Conservation (phyloP, 2,329 filamentous ascomycete genomes). For the Alternaria hordeiaustralica region DNA sequence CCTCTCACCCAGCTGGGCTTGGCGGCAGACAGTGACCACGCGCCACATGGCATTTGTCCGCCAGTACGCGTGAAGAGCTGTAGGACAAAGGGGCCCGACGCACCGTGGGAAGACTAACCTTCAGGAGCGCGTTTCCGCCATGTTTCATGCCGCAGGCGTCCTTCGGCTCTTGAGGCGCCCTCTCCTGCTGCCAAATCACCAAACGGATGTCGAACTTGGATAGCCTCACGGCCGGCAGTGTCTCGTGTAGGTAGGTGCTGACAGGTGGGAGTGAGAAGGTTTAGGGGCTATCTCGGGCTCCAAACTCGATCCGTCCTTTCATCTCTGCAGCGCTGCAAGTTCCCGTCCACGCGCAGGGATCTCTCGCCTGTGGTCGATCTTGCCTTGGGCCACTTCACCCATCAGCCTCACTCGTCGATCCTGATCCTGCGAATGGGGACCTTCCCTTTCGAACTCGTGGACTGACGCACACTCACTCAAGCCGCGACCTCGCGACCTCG, state of each 20-base stretch:
- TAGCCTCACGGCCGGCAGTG: slow-evolving; percentile 27
- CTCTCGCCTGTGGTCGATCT: slow-evolving; percentile 17
- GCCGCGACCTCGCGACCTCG: slow-evolving; percentile 3
- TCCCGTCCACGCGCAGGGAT: slow-evolving; percentile 27
- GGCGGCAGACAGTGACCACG: slow-evolving; percentile 19
- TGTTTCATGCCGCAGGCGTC: slow-evolving; percentile 42
- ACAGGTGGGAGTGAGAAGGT: slow-evolving; percentile 7
- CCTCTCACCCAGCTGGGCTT: slow-evolving; percentile 29
- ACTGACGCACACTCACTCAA: slow-evolving; percentile 4
- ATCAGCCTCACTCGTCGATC: slow-evolving; percentile 49
- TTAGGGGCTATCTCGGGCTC: slow-evolving; percentile 43
- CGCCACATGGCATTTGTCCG: slow-evolving; percentile 18
- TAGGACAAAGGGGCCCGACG: slow-evolving; percentile 10
- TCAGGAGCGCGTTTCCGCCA: slow-evolving; percentile 15
- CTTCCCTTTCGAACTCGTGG: neutral
- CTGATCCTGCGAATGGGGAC: slow-evolving; percentile 21
- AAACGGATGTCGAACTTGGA: slow-evolving; percentile 37
- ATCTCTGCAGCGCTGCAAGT: slow-evolving; percentile 38
- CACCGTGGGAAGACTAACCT: slow-evolving; percentile 17
- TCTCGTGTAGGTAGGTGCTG: neutral
- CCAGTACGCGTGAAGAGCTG: slow-evolving; percentile 16
- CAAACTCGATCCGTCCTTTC: slow-evolving; percentile 35
- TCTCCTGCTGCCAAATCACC: slow-evolving; percentile 46
- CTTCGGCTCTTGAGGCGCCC: slow-evolving; percentile 23
- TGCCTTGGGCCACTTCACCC: slow-evolving; percentile 21